Conservation (phyloP, 108 stramenopile genomes). For the Pelagomonas calceolata region DNA sequence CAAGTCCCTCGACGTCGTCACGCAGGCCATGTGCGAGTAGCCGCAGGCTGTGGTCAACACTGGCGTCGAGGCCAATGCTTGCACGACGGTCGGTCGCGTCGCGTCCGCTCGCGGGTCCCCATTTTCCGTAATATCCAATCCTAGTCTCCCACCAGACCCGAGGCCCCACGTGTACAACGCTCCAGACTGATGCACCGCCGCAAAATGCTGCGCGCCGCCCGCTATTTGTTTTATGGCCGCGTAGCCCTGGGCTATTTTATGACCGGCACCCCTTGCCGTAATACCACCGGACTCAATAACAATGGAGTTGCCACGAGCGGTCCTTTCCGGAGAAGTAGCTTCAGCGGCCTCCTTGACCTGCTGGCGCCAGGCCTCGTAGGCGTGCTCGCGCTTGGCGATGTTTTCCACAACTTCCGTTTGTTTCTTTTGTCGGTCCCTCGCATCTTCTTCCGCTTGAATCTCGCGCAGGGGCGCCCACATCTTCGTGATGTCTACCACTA, state of each 20-base stretch:
- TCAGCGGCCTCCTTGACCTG: conserved; percentile 9
- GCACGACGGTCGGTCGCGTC: conserved; percentile 29
- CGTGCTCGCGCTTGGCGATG: conserved; percentile 14
- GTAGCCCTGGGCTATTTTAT: conserved; percentile 27
- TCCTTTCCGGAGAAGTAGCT: conserved; percentile 12
- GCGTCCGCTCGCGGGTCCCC: conserved; percentile 26
- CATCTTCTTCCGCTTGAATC: conserved; percentile 37
- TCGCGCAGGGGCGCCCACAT: conserved; percentile 43
- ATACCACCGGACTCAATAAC: conserved; percentile 20
- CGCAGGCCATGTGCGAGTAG: conserved; percentile 31
- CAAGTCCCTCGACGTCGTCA: conserved; percentile 23
- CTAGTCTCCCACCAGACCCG: conserved; percentile 30
- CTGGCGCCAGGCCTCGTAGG: conserved; percentile 37
- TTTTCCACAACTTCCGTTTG: conserved; percentile 1
- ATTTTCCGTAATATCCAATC: conserved; percentile 21
- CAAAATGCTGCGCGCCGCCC: conserved; percentile 48
- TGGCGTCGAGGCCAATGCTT: conserved; percentile 19
- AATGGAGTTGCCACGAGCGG: conserved; percentile 21
- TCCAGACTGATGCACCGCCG: conserved; percentile 36
- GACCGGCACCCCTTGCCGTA: conserved; percentile 32
- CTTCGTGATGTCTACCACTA: conserved; percentile 30
- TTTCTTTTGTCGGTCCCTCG: conserved; percentile 20
- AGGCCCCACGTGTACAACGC: conserved; percentile 46
- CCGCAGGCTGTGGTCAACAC: conserved; percentile 23
- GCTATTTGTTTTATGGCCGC: conserved; percentile 25